These are phyloP conservation scores for Echria macrotheca DNA, from an alignment of 495 filamentous ascomycete genomes.

Conservation along the genomic window DNA sequence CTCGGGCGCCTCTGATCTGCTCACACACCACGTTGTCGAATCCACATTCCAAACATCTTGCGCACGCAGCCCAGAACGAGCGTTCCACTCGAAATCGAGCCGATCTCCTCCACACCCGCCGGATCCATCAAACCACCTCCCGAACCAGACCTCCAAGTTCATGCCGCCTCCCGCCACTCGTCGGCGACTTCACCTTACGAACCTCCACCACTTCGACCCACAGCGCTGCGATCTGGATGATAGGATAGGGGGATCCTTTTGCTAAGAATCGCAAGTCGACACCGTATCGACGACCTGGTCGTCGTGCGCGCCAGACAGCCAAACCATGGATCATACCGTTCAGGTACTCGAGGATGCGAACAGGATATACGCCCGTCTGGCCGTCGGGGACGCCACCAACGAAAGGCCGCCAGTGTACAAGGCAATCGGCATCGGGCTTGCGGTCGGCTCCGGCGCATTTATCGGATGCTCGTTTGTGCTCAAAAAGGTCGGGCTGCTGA, in stretches of 20 bases:
- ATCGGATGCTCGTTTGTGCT: slow-evolving; percentile 94
- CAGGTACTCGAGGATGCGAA: slow-evolving; percentile 36
- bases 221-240: neutral
- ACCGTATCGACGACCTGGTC: slow-evolving; percentile 16
- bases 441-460: slow-evolving; percentile 83
- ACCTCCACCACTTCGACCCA: neutral
- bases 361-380: slow-evolving; percentile 37
- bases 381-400: slow-evolving; percentile 18
- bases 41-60: neutral
- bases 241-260: no score
- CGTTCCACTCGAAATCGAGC: neutral
- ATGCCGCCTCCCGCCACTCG: slow-evolving; percentile 6
- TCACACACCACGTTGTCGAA: neutral
- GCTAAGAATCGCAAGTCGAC: no score
- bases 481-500: slow-evolving; percentile 87
- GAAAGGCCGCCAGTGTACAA: slow-evolving; percentile 60
- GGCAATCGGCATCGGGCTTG: slow-evolving; percentile 78
- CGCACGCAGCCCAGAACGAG: neutral
- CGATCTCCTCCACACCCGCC: neutral
- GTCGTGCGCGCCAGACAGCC: slow-evolving; percentile 16
- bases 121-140: neutral
- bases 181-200: slow-evolving; percentile 1
- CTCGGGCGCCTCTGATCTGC: neutral
- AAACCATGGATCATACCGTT: slow-evolving; percentile 37
- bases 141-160: slow-evolving; percentile 5